A percentile compares a stretch with the other conserved stretches of the same genome.
These are phyloP conservation scores for Oehlia diaphana DNA, from an alignment of 192 early-diverging fungal genomes.

Conservation along the genomic window DNA sequence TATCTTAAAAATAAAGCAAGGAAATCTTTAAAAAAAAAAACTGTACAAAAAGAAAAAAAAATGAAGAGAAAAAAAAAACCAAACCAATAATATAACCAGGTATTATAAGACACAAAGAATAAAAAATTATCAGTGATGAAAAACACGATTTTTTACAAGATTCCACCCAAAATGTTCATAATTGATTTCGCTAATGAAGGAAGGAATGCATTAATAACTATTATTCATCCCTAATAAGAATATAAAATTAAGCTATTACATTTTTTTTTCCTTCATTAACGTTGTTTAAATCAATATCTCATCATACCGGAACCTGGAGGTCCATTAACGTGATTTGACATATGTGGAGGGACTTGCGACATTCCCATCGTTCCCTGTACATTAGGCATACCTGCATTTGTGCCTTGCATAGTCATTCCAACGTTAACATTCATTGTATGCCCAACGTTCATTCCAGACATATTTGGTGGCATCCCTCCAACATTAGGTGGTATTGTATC, in stretches of 20 bases:
- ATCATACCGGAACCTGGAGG: conserved; percentile 15
- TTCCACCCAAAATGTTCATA: not conserved
- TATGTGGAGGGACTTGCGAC: conserved; percentile 19
- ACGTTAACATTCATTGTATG: not conserved
- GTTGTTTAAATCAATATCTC: not conserved
- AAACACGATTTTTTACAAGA: not conserved
- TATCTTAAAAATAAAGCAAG: too few relatives aligned
- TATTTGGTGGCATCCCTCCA: conserved; percentile 12
- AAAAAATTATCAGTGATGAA: not conserved
- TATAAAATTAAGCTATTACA: not conserved
- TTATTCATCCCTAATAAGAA: not conserved
- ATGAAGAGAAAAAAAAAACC: too few relatives aligned
- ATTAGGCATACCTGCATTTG: not conserved
- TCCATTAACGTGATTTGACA: conserved; percentile 29
- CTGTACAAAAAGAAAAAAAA: too few relatives aligned
- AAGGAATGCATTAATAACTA: not conserved
- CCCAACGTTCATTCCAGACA: conserved; percentile 10
- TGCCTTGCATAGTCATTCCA: conserved; percentile 32
- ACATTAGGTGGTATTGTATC: conserved; percentile 40
- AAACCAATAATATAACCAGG: not conserved
- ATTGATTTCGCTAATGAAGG: not conserved
- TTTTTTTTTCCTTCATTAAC: not conserved
- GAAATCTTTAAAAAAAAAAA: too few relatives aligned
- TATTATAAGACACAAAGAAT: not conserved
- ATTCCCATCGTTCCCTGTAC: conserved; percentile 16